Percentiles rank a stretch among this genome's conserved stretches.
Evolutionary conservation across 1,139 yeast genomes (phyloP).

Genomic region (Sugiyamaella japonica): DNA sequence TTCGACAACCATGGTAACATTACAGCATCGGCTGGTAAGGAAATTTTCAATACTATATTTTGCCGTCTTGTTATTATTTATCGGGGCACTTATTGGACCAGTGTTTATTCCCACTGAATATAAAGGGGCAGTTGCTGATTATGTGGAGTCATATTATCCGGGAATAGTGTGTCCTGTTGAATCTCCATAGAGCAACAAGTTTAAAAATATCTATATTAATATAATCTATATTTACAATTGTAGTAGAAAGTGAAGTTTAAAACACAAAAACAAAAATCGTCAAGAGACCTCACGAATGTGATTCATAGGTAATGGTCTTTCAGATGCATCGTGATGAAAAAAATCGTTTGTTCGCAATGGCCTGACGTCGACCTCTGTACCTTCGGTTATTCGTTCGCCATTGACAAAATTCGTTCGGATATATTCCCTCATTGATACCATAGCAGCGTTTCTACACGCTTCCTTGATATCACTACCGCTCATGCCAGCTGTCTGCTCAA

Average conservation of each 20-base stretch:
- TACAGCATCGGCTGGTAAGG: constrained; percentile 18
- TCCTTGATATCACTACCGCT: constrained; percentile 94
- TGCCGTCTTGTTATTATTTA: constrained; percentile 43
- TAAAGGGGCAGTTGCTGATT: constrained; percentile 12
- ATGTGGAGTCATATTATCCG: constrained; percentile 22
- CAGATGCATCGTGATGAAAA: constrained; percentile 33
- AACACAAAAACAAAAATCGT: not conserved
- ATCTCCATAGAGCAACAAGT: not conserved
- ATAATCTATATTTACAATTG: constrained; percentile 3
- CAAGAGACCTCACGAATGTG: constrained; percentile 26
- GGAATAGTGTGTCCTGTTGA: constrained; percentile 25
- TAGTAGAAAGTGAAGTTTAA: not conserved
- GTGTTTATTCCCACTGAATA: constrained; percentile 23
- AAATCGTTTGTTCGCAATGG: constrained; percentile 45
- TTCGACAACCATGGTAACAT: not conserved
- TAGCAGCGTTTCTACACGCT: constrained; percentile 89
- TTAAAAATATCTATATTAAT: constrained; percentile 1
- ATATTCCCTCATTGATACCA: constrained; percentile 83
- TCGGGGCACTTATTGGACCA: constrained; percentile 33
- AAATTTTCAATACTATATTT: constrained; percentile 48
- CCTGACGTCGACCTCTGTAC: constrained; percentile 39
- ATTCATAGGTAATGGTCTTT: constrained; percentile 31
- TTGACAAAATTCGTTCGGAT: constrained; percentile 45
- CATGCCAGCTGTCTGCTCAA: constrained; percentile 64
- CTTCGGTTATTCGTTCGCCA: constrained; percentile 30